These are phyloP conservation scores for Spathaspora arborariae DNA, from an alignment of 805 yeast species.

Conservation along the genomic window DNA sequence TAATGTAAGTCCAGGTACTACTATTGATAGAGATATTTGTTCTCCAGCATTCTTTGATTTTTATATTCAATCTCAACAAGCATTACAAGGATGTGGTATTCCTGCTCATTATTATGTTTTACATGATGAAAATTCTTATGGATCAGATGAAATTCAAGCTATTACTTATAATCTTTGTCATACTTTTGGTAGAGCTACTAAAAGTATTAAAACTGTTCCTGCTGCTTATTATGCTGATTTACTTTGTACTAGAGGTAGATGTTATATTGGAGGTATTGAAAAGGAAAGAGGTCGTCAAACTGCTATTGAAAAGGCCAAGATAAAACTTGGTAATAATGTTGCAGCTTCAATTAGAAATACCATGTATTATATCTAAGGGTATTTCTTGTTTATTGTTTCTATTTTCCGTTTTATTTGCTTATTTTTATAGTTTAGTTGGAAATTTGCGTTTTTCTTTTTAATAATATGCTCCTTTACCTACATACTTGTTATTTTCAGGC, in stretches of 20 bases:
- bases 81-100: conserved; percentile 10
- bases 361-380: conserved; percentile 7
- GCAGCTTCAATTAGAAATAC: conserved; percentile 4
- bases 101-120: conserved; percentile 10
- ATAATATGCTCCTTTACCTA: conserved; percentile 11
- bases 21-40: conserved; percentile 6
- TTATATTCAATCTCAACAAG: conserved; percentile 10
- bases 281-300: conserved; percentile 2
- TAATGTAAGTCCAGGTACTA: conserved; percentile 8
- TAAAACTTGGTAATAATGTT: conserved; percentile 5
- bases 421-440: not conserved
- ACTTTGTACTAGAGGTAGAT: conserved; percentile 8
- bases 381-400: not conserved
- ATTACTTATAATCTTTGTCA: conserved; percentile 10
- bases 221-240: conserved; percentile 10
- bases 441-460: not conserved
- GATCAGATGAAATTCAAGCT: conserved; percentile 7
- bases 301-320: conserved; percentile 6
- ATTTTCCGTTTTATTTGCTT: not conserved
- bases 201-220: conserved; percentile 8
- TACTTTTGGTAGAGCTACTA: conserved; percentile 10
- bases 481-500: conserved; percentile 1
- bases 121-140: conserved; percentile 8
- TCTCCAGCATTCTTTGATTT: conserved; percentile 9
- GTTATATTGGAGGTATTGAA: conserved; percentile 7